Evolutionary conservation across 1,139 yeast genomes (phyloP).

Genomic region (Hansenula anomala): DNA sequence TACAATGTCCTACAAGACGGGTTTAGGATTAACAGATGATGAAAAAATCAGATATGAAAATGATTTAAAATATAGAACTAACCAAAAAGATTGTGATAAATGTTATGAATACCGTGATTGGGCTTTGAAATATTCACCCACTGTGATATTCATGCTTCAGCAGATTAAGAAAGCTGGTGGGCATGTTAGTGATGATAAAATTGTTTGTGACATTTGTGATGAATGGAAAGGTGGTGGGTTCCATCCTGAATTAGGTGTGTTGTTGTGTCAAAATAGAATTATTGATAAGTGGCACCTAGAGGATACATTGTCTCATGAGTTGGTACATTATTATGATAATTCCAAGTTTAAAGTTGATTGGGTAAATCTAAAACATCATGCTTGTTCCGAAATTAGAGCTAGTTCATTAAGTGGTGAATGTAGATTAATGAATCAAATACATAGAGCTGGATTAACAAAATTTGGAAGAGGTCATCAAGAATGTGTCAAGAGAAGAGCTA

Average conservation of each 20-base stretch:
- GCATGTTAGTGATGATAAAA: slow-evolving; percentile 39
- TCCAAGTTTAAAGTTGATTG: slow-evolving; percentile 84
- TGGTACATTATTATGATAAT: slow-evolving; percentile 91
- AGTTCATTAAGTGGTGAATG: slow-evolving; percentile 94
- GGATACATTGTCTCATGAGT: slow-evolving; percentile 87
- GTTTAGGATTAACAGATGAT: slow-evolving; percentile 53
- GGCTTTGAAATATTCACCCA: slow-evolving; percentile 77
- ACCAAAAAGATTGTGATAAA: slow-evolving; percentile 52
- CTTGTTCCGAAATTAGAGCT: slow-evolving; percentile 95
- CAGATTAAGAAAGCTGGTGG: slow-evolving; percentile 68
- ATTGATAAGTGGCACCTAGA: slow-evolving; percentile 78
- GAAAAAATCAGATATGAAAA: slow-evolving; percentile 56
- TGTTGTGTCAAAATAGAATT: slow-evolving; percentile 82
- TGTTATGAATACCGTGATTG: slow-evolving; percentile 77
- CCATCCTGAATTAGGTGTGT: slow-evolving; percentile 82
- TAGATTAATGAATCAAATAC: slow-evolving; percentile 80
- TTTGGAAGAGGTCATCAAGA: slow-evolving; percentile 83
- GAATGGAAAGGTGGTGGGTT: slow-evolving; percentile 90
- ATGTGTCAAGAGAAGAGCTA: slow-evolving; percentile 87
- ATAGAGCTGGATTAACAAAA: slow-evolving; percentile 54
- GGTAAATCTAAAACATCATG: slow-evolving; percentile 83
- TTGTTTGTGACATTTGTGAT: slow-evolving; percentile 81
- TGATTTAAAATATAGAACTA: slow-evolving; percentile 40
- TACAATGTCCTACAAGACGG: slow-evolving; percentile 67
- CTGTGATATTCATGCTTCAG: slow-evolving; percentile 82